A percentile compares a stretch with the other conserved stretches of the same genome.
These are phyloP conservation scores for Didymella keratinophila DNA, from an alignment of 2,329 filamentous ascomycete species.

Conservation along the genomic window DNA sequence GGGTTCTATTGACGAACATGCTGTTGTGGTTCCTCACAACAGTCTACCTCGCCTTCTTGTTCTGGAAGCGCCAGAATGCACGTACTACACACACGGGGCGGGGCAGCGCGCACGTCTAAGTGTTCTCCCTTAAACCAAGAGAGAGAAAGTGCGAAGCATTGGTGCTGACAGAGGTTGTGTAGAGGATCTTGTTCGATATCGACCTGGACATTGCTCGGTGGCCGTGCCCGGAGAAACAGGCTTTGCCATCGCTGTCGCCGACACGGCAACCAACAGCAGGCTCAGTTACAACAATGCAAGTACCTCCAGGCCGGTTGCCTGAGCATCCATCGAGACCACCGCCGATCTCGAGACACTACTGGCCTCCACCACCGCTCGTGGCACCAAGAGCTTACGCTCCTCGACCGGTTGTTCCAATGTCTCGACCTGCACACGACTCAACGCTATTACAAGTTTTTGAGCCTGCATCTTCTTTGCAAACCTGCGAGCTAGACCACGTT, in stretches of 20 bases:
- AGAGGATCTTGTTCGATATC: conserved; percentile 18
- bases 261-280: not conserved
- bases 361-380: conserved; percentile 3
- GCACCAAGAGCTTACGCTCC: not conserved
- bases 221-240: conserved; percentile 2
- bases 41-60: conserved; percentile 64
- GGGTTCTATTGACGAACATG: conserved; percentile 79
- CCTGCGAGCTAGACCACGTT: not conserved
- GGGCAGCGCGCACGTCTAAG: conserved; percentile 34
- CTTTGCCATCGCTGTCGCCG: not conserved
- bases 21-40: conserved; percentile 77
- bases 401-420: not conserved
- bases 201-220: conserved; percentile 15
- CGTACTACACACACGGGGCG: conserved; percentile 34
- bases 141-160: conserved; percentile 9
- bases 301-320: not conserved
- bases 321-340: conserved; percentile 4
- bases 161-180: conserved; percentile 6
- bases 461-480: not conserved
- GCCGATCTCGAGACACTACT: conserved; percentile 13
- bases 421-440: not conserved
- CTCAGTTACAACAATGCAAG: not conserved
- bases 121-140: conserved; percentile 8
- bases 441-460: not conserved
- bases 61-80: conserved; percentile 54